Base-by-base conservation (phyloP, 805 yeast species). In the Candida easanensis region DNA sequence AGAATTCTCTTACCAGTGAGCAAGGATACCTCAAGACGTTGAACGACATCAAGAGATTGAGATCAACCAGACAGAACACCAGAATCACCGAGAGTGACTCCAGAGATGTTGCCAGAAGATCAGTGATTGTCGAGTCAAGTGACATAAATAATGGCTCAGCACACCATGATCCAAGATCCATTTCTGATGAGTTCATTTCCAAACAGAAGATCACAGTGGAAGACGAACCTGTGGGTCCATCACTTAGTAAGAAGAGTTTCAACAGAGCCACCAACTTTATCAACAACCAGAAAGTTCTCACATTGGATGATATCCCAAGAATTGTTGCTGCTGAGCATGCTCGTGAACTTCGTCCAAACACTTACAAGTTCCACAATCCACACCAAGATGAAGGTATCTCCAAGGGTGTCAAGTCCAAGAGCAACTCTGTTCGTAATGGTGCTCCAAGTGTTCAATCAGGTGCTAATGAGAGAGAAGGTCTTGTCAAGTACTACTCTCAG, bases 291-390 rank as follows among this genome's bases (percentile, higher is more conserved):
- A 87, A 85, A 53, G 83, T 91, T 0, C 74, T 93, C 41, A 91
- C 97, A 0, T 74, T 93, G 54, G 98, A 93, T 64, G 99, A 93
- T 64, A 93, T 93, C 54, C 96, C 98, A 7, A 75, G 98, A 51
- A 91, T 93, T 58, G 97, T 93, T 7, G 96, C 97, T 2, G 91
- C 96, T 9, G 97, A 93, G 56, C 97, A 91, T 63, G 96, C 98
- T 0, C 73, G 97, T 50, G 96, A 88, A 48, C 84, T 86, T 57
- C 75, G 96, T 45, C 97, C 97, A 2, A 89, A 89, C 63, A 96
- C 97, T 0, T 90, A 84, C 65, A 82, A 84, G 45, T 95, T 85
- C 63, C 90, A 85, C 57, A 80, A 79, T 27, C 62, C 61, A 13
- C 54, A 56, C 35, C 57, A 54, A 36, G 53, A 50, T 13, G 57